Conservation (phyloP, 1,284 basidiomycete species). For the Ustilago xerochloae region DNA sequence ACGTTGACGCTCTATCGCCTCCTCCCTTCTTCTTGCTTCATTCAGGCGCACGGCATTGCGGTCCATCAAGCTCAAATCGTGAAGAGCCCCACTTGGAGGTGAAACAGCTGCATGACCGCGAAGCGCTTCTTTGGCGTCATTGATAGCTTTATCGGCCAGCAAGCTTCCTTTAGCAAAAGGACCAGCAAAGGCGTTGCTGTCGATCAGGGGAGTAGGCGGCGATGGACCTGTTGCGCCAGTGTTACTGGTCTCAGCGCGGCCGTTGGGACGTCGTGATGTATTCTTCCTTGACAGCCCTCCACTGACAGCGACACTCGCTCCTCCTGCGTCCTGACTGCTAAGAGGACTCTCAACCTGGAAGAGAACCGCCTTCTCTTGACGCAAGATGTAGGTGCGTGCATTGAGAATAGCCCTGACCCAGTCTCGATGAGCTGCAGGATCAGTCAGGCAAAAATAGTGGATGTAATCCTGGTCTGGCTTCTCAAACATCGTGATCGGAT, state of each 20-base stretch:
- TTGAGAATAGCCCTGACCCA: constrained; percentile 63
- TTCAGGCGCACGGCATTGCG: constrained; percentile 22
- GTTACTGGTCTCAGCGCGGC: constrained; percentile 13
- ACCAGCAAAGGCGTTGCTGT: constrained; percentile 47
- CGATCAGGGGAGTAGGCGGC: constrained; percentile 44
- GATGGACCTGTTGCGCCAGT: constrained; percentile 7
- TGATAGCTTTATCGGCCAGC: constrained; percentile 53
- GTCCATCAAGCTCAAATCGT: constrained; percentile 42
- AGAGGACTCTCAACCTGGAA: constrained; percentile 44
- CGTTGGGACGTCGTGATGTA: constrained; percentile 27
- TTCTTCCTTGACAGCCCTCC: constrained; percentile 42
- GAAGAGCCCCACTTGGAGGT: constrained; percentile 18
- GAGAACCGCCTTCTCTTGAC: constrained; percentile 60
- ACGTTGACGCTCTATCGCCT: constrained; percentile 39
- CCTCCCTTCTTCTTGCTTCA: constrained; percentile 38
- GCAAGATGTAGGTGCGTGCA: constrained; percentile 64
- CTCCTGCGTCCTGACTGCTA: constrained; percentile 5
- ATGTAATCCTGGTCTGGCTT: constrained; percentile 63
- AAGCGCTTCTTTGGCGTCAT: constrained; percentile 44
- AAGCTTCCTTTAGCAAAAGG: constrained; percentile 59
- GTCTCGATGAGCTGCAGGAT: constrained; percentile 61
- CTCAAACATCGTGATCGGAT: constrained; percentile 56
- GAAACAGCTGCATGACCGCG: constrained; percentile 21
- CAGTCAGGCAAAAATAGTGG: constrained; percentile 60
- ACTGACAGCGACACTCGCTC: background rate